Base-by-base conservation (phyloP, 495 filamentous ascomycete genomes). In the Neurospora sp. region DNA sequence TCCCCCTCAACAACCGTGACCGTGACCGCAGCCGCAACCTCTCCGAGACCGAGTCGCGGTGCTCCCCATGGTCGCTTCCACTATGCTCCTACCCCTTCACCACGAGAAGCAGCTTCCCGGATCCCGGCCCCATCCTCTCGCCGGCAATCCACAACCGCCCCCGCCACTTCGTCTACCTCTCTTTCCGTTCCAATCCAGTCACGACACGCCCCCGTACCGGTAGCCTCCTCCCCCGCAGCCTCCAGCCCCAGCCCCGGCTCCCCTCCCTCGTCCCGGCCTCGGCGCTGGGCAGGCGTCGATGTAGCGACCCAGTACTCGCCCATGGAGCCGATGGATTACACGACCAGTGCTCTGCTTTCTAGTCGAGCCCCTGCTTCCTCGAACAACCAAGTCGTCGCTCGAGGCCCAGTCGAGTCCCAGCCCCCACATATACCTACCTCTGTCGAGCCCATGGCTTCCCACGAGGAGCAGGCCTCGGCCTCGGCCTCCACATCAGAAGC, bases 301-400 rank as follows among this genome's bases (percentile, higher is more conserved):
- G 85, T 88, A 70, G 85, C 85, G 73, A 88, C 87, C 59, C 87
- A 88, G 78, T 88, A 87, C 74, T 87, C 86, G 76, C 87, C 87
- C 28, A 84, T 84, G 84, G 83, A 85, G 77, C 83, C 81, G 17
- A 83, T 83, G 72, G 74, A 78, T 75, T 79, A 81, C 71, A 75
- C 75, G 48, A 76, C 80, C 72, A 81, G 83, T 75, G 78, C 80
- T 42, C 73, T 76, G 75, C 78, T 81, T 78, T 73, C 77, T 78
- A 75, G 69, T 69, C 45, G 39, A n/a, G 74, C 75, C 69, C 77
- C 76, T 70, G 73, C 72, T n/a, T 71, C 80, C 13, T 73, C 74
- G 4, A 39, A 73, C 70, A 71, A 39, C 45, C 39, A 71, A 40
- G 37, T 28, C 76, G 77, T 19, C 54, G 54, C 54, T 15, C 28